Evolutionary conservation across 2,329 filamentous ascomycete genomes (phyloP), one percentile per base, ranked within the genome.

Genomic region (Diaporthe capsici): DNA sequence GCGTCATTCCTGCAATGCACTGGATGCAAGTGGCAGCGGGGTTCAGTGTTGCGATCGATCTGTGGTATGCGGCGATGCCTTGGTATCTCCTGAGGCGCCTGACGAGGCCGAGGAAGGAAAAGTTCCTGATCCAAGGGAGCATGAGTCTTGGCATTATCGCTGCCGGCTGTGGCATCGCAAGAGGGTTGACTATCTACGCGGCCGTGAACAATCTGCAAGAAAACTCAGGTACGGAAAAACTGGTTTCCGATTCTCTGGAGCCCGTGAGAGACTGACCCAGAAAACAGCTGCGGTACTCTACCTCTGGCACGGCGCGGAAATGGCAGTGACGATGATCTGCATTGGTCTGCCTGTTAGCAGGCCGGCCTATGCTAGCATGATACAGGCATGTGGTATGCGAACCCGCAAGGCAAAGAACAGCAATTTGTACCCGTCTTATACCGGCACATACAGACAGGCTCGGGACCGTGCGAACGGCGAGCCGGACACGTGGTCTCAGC

Each of bases 261-360:
- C 34, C 20, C 12, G 15, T 12, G 9, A 13, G 15, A 15, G 8
- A n/a, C 63, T 76, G 42, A 74, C 72, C 39, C 9, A 4, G 1
- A 13, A 15, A 13, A 58, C 39, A 76, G 75, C 75, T 42, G 73
- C 75, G 12, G 72, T 76, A 4, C 75, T 76, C 39, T 76, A 76
- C 51, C 72, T 76, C 17, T 76, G 75, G 75, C 75, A 76, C 44
- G 75, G 75, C 13, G 73, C 75, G 49, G 75, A 76, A n/a, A 76
- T 76, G 75, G 75, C 75, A 55, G 75, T 76, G 22, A 76, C 75
- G 17, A 76, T 76, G 75, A 76, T 76, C 57, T 76, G 75, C 73
- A 76, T 76, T 15, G 75, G 75, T 31, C 39, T 76, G 63, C 75
- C 75, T 28, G 73, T 75, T 2, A 73, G 75, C 73, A 74, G 73